These are phyloP conservation scores for Decorospora gaudefroyi DNA, from an alignment of 2,329 filamentous ascomycete genomes.

Conservation along the genomic window DNA sequence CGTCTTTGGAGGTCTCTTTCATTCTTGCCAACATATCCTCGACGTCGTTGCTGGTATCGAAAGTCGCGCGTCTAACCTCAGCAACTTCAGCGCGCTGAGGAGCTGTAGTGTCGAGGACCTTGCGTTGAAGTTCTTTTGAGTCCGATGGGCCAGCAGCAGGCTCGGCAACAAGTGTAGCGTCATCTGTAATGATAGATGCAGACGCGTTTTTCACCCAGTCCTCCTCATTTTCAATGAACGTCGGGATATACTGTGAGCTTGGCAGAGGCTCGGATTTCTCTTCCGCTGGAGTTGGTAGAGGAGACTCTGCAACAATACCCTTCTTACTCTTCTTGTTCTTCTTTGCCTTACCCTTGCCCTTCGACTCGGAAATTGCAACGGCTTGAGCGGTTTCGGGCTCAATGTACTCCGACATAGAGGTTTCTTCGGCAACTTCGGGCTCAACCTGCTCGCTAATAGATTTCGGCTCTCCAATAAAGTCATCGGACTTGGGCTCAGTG, in stretches of 20 bases:
- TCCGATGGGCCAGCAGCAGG: slow-evolving; percentile 15
- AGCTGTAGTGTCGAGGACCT: slow-evolving; percentile 35
- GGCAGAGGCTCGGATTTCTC: slow-evolving; percentile 9
- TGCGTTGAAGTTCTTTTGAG: slow-evolving; percentile 34
- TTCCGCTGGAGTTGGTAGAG: slow-evolving; percentile 5
- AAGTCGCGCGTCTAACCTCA: slow-evolving; percentile 21
- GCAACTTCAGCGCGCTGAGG: slow-evolving; percentile 18
- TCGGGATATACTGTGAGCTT: slow-evolving; percentile 25
- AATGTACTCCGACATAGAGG: too few relatives aligned
- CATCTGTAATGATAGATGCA: slow-evolving; percentile 35
- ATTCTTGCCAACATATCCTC: slow-evolving; percentile 1
- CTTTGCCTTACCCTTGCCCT: slow-evolving; percentile 32
- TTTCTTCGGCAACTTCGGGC: too few relatives aligned
- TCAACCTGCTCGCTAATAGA: slow-evolving; percentile 13
- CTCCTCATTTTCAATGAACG: slow-evolving; percentile 40
- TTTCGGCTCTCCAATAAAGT: slow-evolving; percentile 22
- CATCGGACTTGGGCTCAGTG: slow-evolving; percentile 14
- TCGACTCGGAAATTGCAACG: slow-evolving; percentile 20
- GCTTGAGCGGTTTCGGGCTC: slow-evolving; percentile 10
- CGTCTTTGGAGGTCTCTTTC: not conserved
- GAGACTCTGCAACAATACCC: slow-evolving; percentile 16
- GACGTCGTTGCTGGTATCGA: slow-evolving; percentile 3
- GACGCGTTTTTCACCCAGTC: slow-evolving; percentile 36
- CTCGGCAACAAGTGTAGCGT: slow-evolving; percentile 42
- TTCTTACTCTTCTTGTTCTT: slow-evolving; percentile 41